These are phyloP conservation scores for Rhodomyrtus tomentosa DNA, from an alignment of 345 rosid genomes.

Conservation along the genomic window DNA sequence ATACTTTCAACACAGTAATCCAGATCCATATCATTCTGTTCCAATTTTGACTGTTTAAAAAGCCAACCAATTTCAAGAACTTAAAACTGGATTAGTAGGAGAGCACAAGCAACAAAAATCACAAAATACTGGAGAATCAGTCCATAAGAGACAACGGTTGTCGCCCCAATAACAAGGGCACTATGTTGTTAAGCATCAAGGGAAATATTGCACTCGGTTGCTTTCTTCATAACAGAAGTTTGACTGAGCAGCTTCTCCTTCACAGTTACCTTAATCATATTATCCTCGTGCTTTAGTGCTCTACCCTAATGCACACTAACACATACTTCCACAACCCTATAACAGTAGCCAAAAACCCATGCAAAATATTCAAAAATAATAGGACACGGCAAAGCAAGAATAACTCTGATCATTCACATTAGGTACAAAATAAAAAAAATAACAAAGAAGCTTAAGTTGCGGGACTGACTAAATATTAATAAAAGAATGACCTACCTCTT, in stretches of 20 bases:
- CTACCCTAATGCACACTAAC: not conserved
- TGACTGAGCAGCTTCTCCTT: not conserved
- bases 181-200: not conserved
- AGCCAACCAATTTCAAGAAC: not conserved
- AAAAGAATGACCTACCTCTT: conserved; percentile 13
- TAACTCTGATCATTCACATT: not conserved
- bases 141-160: not conserved
- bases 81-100: not conserved
- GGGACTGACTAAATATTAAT: not conserved
- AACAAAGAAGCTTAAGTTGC: not conserved
- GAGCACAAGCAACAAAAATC: not conserved
- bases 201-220: not conserved
- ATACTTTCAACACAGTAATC: not conserved
- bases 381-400: not conserved
- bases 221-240: not conserved
- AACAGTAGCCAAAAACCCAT: not conserved
- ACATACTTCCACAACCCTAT: not conserved
- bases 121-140: not conserved
- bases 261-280: not conserved
- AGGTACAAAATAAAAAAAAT: not conserved
- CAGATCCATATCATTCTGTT: not conserved
- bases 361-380: not conserved
- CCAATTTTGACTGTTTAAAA: not conserved
- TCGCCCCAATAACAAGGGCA: not conserved
- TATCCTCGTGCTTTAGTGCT: not conserved